Conservation (phyloP, 306 rosid species). For the Glycyrrhiza uralensis region DNA sequence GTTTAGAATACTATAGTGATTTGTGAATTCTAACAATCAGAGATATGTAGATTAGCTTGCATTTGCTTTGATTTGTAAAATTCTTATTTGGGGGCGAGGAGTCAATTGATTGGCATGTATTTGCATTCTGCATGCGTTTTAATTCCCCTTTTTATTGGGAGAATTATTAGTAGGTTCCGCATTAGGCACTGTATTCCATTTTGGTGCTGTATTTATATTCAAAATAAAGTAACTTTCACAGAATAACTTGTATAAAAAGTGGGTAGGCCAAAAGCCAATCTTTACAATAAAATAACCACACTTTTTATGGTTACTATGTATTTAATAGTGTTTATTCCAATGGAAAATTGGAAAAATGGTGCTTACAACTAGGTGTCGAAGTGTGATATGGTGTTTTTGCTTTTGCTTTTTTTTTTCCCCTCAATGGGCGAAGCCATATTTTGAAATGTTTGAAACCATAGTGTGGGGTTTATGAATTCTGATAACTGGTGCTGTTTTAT, state of each 20-base stretch:
- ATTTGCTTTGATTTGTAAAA: neutral
- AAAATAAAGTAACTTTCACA: neutral
- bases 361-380: neutral
- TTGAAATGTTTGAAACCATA: neutral
- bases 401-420: neutral
- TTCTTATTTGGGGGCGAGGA: neutral
- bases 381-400: neutral
- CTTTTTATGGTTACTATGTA: neutral
- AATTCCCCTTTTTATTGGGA: neutral
- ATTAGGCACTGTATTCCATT: neutral
- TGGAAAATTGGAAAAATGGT: neutral
- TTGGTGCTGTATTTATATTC: neutral
- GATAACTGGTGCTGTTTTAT: neutral
- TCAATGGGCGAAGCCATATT: neutral
- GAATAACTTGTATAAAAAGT: neutral
- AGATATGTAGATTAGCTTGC: neutral
- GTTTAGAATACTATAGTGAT: neutral
- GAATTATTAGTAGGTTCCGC: neutral
- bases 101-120: neutral
- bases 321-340: neutral
- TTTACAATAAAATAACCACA: neutral
- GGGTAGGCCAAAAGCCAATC: neutral
- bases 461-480: neutral
- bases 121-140: neutral
- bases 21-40: neutral